These are phyloP conservation scores for Pichia membranifaciens DNA, from an alignment of 805 yeast species.

Conservation along the genomic window DNA sequence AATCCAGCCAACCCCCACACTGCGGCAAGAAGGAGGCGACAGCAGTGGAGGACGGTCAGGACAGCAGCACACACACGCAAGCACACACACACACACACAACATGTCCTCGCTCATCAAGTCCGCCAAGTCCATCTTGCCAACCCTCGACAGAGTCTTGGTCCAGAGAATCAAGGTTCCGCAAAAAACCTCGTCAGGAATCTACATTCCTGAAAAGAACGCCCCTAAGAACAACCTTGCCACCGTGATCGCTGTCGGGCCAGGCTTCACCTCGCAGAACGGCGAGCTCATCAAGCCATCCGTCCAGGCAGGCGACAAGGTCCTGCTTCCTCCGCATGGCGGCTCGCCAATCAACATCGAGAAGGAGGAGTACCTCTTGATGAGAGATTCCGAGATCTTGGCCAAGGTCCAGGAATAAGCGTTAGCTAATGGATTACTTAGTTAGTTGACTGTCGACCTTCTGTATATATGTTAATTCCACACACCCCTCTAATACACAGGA, in stretches of 20 bases:
- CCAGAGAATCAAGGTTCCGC: constrained; percentile 86
- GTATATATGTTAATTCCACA: constrained; percentile 2
- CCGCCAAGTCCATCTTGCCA: constrained; percentile 84
- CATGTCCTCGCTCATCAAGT: constrained; percentile 50
- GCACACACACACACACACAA: background rate
- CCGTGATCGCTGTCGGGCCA: constrained; percentile 92
- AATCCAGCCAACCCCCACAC: too few relatives aligned
- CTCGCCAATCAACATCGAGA: constrained; percentile 69
- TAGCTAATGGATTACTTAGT: background rate
- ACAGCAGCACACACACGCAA: too few relatives aligned
- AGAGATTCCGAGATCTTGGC: constrained; percentile 95
- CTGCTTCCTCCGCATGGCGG: constrained; percentile 95
- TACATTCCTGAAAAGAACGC: constrained; percentile 95
- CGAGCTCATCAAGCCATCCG: constrained; percentile 62
- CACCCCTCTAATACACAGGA: background rate
- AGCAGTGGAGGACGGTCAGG: too few relatives aligned
- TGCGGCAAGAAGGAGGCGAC: too few relatives aligned
- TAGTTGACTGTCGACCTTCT: background rate
- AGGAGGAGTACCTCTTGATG: constrained; percentile 58
- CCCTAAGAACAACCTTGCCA: constrained; percentile 87
- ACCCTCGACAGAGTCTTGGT: constrained; percentile 94
- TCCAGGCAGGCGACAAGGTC: constrained; percentile 87
- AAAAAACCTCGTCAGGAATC: constrained; percentile 88
- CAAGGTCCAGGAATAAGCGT: constrained; percentile 60
- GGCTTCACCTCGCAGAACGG: constrained; percentile 79